Percentiles rank a stretch among this genome's conserved stretches.
These are phyloP conservation scores for Rauvolfia tetraphylla DNA, from an alignment of 257 asterid species.

Conservation along the genomic window DNA sequence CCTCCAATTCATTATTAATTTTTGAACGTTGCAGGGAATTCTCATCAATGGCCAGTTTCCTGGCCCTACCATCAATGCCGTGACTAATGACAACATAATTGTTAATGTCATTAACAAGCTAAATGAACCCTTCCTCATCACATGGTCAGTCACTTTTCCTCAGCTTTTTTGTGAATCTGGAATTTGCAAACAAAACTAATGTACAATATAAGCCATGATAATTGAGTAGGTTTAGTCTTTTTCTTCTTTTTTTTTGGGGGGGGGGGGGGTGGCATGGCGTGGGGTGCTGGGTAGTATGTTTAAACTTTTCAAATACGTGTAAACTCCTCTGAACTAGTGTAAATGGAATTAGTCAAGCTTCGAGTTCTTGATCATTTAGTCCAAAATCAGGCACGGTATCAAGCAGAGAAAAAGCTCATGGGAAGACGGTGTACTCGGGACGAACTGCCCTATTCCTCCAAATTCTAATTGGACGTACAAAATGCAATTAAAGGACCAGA, in stretches of 20 bases:
- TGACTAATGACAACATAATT: slow-evolving; percentile 65
- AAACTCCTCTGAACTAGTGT: no score
- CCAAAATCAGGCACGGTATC: slow-evolving; percentile 54
- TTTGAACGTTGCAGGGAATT: slow-evolving; percentile 53
- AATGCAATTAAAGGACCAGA: slow-evolving; percentile 82
- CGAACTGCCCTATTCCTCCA: slow-evolving; percentile 85
- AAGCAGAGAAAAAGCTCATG: slow-evolving; percentile 72
- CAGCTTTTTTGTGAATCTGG: neutral
- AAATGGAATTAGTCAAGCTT: no score
- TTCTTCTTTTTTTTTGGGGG: no score
- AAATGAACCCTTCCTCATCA: slow-evolving; percentile 67
- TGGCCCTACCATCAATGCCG: slow-evolving; percentile 58
- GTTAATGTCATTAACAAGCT: slow-evolving; percentile 56
- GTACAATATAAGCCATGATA: no score
- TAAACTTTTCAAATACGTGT: no score
- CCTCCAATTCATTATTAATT: neutral
- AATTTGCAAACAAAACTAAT: no score
- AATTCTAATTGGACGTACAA: slow-evolving; percentile 70
- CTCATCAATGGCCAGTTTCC: slow-evolving; percentile 79
- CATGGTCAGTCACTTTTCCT: slow-evolving; percentile 46
- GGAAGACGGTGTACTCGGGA: slow-evolving; percentile 93
- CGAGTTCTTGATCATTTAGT: neutral
- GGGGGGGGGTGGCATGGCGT: no score
- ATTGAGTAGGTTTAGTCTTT: no score
- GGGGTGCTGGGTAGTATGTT: no score